Conservation (phyloP, 2,329 filamentous ascomycete genomes). For the Aspergillus caelatus region DNA sequence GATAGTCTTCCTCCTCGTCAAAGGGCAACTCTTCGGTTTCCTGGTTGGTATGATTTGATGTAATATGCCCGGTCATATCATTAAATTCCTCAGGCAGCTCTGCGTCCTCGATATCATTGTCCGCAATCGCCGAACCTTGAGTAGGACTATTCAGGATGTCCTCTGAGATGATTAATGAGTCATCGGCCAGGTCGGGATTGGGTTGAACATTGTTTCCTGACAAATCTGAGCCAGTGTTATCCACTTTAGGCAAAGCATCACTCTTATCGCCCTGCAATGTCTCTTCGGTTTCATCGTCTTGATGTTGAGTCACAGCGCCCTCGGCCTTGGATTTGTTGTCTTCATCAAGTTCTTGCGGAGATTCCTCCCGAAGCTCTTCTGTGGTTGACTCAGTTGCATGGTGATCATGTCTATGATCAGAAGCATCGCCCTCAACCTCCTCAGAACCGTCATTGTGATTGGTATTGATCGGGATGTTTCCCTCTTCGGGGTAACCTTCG, state of each 20-base stretch:
- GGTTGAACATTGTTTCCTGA: constrained; percentile 17
- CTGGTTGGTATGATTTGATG: constrained; percentile 15
- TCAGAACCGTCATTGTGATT: constrained; percentile 11
- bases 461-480: constrained; percentile 14
- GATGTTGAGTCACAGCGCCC: constrained; percentile 16
- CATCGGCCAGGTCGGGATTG: constrained; percentile 27
- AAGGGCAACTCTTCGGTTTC: constrained; percentile 29
- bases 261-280: constrained; percentile 15
- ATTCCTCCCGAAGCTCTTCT: constrained; percentile 16
- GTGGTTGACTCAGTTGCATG: constrained; percentile 13
- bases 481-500: constrained; percentile 22
- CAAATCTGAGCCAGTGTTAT: constrained; percentile 13
- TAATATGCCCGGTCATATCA: constrained; percentile 20
- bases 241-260: constrained; percentile 19
- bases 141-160: constrained; percentile 34
- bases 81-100: constrained; percentile 20
- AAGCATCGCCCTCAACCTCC: constrained; percentile 16
- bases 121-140: constrained; percentile 15
- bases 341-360: constrained; percentile 16
- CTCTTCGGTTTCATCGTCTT: constrained; percentile 16
- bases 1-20: constrained; percentile 41
- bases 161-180: constrained; percentile 36
- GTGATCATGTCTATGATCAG: constrained; percentile 14
- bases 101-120: constrained; percentile 15
- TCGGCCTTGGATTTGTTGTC: constrained; percentile 12